Evolutionary conservation across 192 early-diverging fungal species (phyloP).

Genomic region (Coemansia sp.): DNA sequence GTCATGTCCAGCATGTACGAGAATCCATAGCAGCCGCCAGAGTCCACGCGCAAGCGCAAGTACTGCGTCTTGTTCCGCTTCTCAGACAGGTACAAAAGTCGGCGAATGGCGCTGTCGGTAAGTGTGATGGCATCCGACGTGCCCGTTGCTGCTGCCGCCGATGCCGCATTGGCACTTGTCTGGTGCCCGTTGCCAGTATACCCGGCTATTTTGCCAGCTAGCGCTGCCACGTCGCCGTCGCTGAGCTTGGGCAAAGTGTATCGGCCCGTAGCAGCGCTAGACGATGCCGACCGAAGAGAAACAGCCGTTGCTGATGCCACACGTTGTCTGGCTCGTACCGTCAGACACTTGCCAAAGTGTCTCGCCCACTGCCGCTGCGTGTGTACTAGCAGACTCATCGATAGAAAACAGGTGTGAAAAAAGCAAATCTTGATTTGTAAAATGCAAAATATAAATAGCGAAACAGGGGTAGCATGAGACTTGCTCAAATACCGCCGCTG

Average conservation of each 20-base stretch:
- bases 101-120: conserved; percentile 39
- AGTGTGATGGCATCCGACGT: conserved; percentile 22
- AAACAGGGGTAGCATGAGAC: not conserved
- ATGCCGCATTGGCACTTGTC: not conserved
- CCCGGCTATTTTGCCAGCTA: conserved; percentile 21
- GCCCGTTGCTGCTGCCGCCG: not conserved
- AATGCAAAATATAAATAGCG: not conserved
- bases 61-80: conserved; percentile 49
- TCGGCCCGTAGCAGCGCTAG: conserved; percentile 5
- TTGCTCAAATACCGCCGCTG: not conserved
- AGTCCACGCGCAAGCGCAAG: conserved; percentile 74
- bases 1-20: conserved; percentile 79
- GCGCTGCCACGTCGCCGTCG: conserved; percentile 12
- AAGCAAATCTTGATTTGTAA: not conserved
- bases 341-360: not conserved
- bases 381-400: not conserved
- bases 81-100: conserved; percentile 41
- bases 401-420: not conserved
- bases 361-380: conserved; percentile 3
- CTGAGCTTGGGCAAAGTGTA: conserved; percentile 38
- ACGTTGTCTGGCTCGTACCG: not conserved
- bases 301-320: not conserved
- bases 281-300: not conserved
- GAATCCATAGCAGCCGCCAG: conserved; percentile 85
- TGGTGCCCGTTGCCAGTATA: conserved; percentile 8